Base-by-base conservation (phyloP, 164 flowering plant genomes). In the Aristolochia californica region DNA sequence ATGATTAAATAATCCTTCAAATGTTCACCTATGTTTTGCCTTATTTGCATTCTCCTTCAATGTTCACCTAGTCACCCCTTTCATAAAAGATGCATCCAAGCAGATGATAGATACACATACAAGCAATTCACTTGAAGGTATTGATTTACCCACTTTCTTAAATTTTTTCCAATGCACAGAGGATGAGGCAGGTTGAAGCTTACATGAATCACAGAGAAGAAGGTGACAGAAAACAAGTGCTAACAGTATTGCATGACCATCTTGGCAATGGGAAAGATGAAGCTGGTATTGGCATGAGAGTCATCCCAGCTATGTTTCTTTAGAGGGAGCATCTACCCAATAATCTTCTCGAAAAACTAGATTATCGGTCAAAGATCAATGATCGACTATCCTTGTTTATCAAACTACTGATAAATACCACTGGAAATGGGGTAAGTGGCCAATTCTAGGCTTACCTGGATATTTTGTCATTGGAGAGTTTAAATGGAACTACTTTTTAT, bases 211-310 rank as follows among this genome's bases (percentile, higher is more conserved):
- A 57, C 26, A 57, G 60, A 43, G 49, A 43, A n/a, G 25, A 20
- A 26, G n/a, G 26, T 16, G 60, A 23, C 11, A 15, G 30, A 17
- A 57, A 9, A 43, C 49, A 57, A 30, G 10, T 3, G 34, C 3
- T 15, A 23, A 43, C 60, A 43, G 9, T 48, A 18, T 14, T 40
- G 48, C 26, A 43, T 43, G 48, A 57, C 11, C 22, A 57, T 23
- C 22, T 57, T 3, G n/a, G 24, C 13, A 5, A 11, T 43, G 26
- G 26, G 2, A 43, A 57, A 20, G 26, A 0, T 10, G 48, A 43
- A 15, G 9, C 20, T 13, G 60, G 48, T 2, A 43, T 57, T 17
- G 48, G 43, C 48, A 57, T 57, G 60, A 57, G 60, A 57, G 27
- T 57, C 15, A 15, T 57, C 18, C 60, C 48, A 5, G 28, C 49